Evolutionary conservation across 768 basidiomycete genomes (phyloP), one percentile per base, ranked within the genome.

Genomic region (Mycena rosella): DNA sequence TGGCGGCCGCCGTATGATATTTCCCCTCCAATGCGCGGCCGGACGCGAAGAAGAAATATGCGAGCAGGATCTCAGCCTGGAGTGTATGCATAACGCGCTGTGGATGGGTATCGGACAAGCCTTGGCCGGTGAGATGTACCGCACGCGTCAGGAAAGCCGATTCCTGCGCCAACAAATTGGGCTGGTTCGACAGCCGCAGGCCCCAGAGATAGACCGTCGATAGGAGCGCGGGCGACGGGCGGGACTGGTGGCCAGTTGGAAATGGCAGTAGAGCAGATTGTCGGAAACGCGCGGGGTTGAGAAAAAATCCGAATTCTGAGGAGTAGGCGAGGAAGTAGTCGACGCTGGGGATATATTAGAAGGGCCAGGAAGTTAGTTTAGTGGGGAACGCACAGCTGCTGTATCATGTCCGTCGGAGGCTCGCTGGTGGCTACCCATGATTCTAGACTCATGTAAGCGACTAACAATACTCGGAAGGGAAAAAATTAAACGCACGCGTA

Each of bases 301-400:
- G 80, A 75, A 91, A 92, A 63, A 91, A 86, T 0, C 88, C 88
- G 45, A 89, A 76, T 54, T 87, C 83, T 13, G 81, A 78, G 0
- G 84, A 80, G 67, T 86, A 80, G n/a, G 82, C 79, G 5, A 88
- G 71, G 72, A 92, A 86, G 3, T 44, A 70, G 47, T 78, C 74
- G 47, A 82, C 63, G 17, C 82, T 83, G 49, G 11, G 24, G 57
- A 51, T 4, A 65, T 18, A 27, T 24, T 27, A 42, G 34, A 36
- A 15, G 38, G 18, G 45, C 2, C 22, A n/a, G n/a, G 42, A 24
- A 15, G 3, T 3, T 20, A 2, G 24, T 22, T 18, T 58, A 15
- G 29, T n/a, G n/a, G 36, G 36, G n/a, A 54, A 68, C 80, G 71
- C 70, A 83, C 82, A 82, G 67, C 38, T 68, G 72, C 65, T 75